Base-by-base conservation (phyloP, 495 filamentous ascomycete genomes). In the Daldinia loculata region DNA sequence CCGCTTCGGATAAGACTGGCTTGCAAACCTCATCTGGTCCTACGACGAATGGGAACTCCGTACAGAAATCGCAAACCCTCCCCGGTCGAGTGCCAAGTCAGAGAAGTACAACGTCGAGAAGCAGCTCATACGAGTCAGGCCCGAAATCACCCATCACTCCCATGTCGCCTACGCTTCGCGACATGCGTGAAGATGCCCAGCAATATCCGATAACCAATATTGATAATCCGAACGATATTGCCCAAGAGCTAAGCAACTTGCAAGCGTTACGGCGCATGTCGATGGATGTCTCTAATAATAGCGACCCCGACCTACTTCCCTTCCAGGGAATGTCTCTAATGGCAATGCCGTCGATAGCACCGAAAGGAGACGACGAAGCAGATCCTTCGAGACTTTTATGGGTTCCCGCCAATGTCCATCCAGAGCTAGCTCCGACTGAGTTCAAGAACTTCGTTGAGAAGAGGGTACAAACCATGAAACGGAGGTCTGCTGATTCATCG, bases 401-500 rank as follows among this genome's bases (percentile, higher is more conserved):
- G 95, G 95, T 99, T 27, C 95, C 95, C 0, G 95, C 95, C 24
- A 88, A 94, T 62, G 83, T 98, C 17, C 95, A 99, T 74, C 95
- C 95, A 12, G 95, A 98, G 80, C 82, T 99, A 32, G 95, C 96
- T 29, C 96, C 95, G 5, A 93, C 90, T 78, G 96, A 98, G 75
- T 99, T 98, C 83, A 97, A 95, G 80, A 92, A 92, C 1, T 99
- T 98, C 74, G 85, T 99, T 0, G 95, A 98, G 75, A 95, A 94
- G 51, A 90, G 93, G 75, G 91, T 97, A 26, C 90, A 96, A 59
- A 88, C 92, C 12, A 97, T 98, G 72, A 91, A 93, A 80, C 84
- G 94, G 70, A 88, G 90, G 76, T 96, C 93, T 6, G 89, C 90
- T 6, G 93, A 95, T 38, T 77, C 80, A 3, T 84, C 91, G 6